Evolutionary conservation across 768 basidiomycete species (phyloP), one percentile per base, ranked within the genome.

Genomic region (Serendipita sp.): DNA sequence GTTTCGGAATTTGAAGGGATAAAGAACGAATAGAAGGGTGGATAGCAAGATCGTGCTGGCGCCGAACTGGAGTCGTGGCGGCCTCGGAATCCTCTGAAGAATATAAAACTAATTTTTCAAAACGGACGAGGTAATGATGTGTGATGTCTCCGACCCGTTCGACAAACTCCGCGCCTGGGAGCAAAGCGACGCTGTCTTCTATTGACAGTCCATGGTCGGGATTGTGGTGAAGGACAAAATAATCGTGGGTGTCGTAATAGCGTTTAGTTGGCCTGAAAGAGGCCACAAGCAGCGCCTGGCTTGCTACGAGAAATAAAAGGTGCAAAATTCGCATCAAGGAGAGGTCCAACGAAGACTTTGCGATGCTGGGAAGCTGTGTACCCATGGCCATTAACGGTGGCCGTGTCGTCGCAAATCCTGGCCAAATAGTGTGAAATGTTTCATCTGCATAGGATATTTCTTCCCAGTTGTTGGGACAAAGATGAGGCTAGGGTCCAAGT

Each of bases 91-190:
- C 8, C 53, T 48, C 45, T 8, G 28, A 45, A 7, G 37, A 34
- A 28, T 46, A 16, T 28, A 35, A 37, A 11, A 16, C 45, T n/a
- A 38, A 8, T 48, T 15, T 60, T 11, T 67, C 68, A 5, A 70
- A 68, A 1, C 76, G 68, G 16, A 78, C 70, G 3, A 80, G 70
- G 73, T 75, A 80, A 70, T 79, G 77, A 3, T 75, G 73, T 3
- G 70, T 67, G 3, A 80, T 72, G 65, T 79, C 77, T 18, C 79
- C 79, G 24, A 78, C 73, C 53, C 73, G 77, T 67, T 80, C 79
- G 24, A 80, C 77, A 37, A 79, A 70, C 66, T 79, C 74, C 2
- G 74, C 74, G 2, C 75, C 76, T 5, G 41, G 41, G 0, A 80
- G 72, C 1, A 53, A 63, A 0, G 46, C 3, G 0, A 76, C 76